Percentiles rank a stretch among this genome's conserved stretches.
These are phyloP conservation scores for Solanum virginianum DNA, from an alignment of 257 asterid species.

Conservation along the genomic window DNA sequence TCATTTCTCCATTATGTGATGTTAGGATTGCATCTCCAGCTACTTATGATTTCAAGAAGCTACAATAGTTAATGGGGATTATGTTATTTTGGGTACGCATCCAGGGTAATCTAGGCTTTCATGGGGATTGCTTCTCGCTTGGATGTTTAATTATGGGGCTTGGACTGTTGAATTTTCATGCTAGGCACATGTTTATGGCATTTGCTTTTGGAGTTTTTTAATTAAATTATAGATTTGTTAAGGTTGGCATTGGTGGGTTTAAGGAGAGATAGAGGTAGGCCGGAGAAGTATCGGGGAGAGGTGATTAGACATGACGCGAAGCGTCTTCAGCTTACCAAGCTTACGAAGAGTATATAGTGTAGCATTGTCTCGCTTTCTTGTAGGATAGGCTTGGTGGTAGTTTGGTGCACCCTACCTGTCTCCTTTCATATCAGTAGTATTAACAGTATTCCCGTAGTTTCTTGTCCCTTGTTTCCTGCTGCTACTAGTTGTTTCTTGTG, in stretches of 20 bases:
- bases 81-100: not conserved
- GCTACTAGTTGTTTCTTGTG: not conserved
- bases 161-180: not conserved
- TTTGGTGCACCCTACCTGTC: not conserved
- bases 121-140: not conserved
- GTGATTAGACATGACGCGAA: not conserved
- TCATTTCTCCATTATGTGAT: not conserved
- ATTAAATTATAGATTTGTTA: not conserved
- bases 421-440: not conserved
- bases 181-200: not conserved
- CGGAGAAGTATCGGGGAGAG: not conserved
- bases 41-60: not conserved
- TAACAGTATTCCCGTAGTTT: not conserved
- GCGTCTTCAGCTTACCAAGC: not conserved
- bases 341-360: not conserved
- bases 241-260: not conserved
- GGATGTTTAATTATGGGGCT: not conserved
- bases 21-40: not conserved
- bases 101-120: not conserved
- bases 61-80: not conserved
- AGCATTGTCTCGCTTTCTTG: not conserved
- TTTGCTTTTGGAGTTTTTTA: not conserved
- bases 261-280: not conserved
- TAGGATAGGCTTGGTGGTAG: not conserved
- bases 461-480: not conserved